Evolutionary conservation across 768 basidiomycete species (phyloP).

Genomic region (Lactarius trivialis): DNA sequence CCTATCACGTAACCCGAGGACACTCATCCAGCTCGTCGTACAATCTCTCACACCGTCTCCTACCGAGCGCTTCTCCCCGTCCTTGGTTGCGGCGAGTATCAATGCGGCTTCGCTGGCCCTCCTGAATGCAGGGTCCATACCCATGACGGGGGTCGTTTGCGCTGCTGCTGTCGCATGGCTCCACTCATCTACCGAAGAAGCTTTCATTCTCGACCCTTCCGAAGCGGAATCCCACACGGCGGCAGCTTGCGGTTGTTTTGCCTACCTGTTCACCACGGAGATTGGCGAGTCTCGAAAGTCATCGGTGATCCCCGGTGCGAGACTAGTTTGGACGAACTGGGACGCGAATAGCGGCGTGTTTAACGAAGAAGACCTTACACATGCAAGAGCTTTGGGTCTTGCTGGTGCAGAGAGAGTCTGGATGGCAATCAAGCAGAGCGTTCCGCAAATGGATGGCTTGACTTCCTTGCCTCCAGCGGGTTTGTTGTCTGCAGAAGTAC

Average conservation of each 20-base stretch:
- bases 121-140: slow-evolving; percentile 60
- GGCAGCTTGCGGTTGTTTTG: slow-evolving; percentile 56
- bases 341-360: slow-evolving; percentile 32
- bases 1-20: slow-evolving; percentile 61
- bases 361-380: slow-evolving; percentile 36
- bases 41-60: slow-evolving; percentile 44
- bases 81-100: slow-evolving; percentile 54
- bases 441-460: slow-evolving; percentile 26
- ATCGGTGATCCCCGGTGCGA: slow-evolving; percentile 20
- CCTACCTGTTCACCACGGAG: slow-evolving; percentile 39
- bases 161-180: slow-evolving; percentile 53
- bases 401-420: slow-evolving; percentile 44
- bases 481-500: neutral
- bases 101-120: slow-evolving; percentile 67
- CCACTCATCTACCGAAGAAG: slow-evolving; percentile 15
- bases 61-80: slow-evolving; percentile 1
- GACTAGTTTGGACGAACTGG: slow-evolving; percentile 55
- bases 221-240: slow-evolving; percentile 36
- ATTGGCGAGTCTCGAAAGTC: neutral
- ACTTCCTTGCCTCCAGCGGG: neutral
- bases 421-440: slow-evolving; percentile 39
- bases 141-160: slow-evolving; percentile 69
- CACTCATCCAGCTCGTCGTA: slow-evolving; percentile 70
- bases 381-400: slow-evolving; percentile 46
- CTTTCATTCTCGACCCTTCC: slow-evolving; percentile 47